A percentile compares a stretch with the other conserved stretches of the same genome.
These are phyloP conservation scores for Hippophae tibetana DNA, from an alignment of 306 rosid genomes.

Conservation along the genomic window DNA sequence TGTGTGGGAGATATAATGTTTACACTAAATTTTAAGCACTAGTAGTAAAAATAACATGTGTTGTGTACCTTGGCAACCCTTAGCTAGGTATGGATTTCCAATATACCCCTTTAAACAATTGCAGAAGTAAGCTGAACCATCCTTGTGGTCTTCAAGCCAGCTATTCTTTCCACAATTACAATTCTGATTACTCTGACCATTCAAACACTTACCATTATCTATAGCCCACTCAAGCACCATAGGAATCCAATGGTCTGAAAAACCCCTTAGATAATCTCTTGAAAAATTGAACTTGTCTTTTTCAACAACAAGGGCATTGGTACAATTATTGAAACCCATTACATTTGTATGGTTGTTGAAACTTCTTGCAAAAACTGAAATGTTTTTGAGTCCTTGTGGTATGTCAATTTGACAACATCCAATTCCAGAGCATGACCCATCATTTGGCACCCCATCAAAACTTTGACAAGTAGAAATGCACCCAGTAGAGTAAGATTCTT, in stretches of 20 bases:
- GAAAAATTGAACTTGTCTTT: conserved; percentile 6
- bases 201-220: not conserved
- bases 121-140: conserved; percentile 2
- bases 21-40: too few relatives aligned
- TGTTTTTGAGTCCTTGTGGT: not conserved
- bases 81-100: conserved; percentile 16
- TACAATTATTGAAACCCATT: conserved; percentile 13
- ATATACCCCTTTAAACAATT: not conserved
- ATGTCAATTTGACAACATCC: conserved; percentile 19
- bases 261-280: not conserved
- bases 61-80: conserved; percentile 15
- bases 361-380: not conserved
- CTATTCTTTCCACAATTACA: not conserved
- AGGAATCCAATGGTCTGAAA: not conserved
- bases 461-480: conserved; percentile 10
- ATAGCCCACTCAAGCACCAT: conserved; percentile 9
- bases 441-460: not conserved
- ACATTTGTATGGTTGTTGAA: not conserved
- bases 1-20: too few relatives aligned
- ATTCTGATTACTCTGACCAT: too few relatives aligned
- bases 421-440: conserved; percentile 7
- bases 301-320: conserved; percentile 9
- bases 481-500: not conserved
- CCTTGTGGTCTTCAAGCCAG: not conserved
- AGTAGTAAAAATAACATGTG: too few relatives aligned